Conservation (phyloP, 768 basidiomycete genomes). For the Phylloporus sp. region DNA sequence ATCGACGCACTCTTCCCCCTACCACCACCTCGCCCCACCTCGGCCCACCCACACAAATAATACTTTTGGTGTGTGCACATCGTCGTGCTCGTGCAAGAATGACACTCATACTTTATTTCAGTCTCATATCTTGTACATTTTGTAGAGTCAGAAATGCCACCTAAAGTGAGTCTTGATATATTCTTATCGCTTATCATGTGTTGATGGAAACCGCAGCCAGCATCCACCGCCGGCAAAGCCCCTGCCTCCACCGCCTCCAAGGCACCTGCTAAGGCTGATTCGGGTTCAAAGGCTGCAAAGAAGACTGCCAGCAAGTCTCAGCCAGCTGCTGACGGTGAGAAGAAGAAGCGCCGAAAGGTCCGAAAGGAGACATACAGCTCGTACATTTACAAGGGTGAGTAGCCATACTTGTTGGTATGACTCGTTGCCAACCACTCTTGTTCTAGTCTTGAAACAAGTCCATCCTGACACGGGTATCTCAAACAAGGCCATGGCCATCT, state of each 20-base stretch:
- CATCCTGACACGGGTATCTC: conserved; percentile 94
- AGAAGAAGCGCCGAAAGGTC: conserved; percentile 78
- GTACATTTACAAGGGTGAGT: conserved; percentile 78
- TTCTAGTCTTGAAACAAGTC: conserved; percentile 80
- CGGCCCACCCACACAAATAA: conserved; percentile 17
- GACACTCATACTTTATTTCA: conserved; percentile 15
- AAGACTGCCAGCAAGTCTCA: conserved; percentile 58
- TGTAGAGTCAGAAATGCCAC: conserved; percentile 35
- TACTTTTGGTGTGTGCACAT: conserved; percentile 22
- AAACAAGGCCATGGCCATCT: conserved; percentile 82
- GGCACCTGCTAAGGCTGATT: conserved; percentile 46
- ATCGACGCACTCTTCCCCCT: conserved; percentile 22
- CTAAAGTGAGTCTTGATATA: conserved; percentile 29
- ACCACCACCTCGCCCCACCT: conserved; percentile 25
- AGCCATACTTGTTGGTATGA: not conserved
- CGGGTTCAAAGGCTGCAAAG: conserved; percentile 52
- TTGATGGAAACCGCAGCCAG: conserved; percentile 33
- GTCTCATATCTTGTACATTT: conserved; percentile 30
- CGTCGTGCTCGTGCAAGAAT: conserved; percentile 1
- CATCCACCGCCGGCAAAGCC: conserved; percentile 37
- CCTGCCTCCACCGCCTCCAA: conserved; percentile 55
- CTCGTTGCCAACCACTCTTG: not conserved
- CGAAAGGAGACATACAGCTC: conserved; percentile 83
- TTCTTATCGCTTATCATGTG: conserved; percentile 7
- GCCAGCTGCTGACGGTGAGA: conserved; percentile 55